Base-by-base conservation (phyloP, 495 filamentous ascomycete genomes). In the Peziza echinospora region DNA sequence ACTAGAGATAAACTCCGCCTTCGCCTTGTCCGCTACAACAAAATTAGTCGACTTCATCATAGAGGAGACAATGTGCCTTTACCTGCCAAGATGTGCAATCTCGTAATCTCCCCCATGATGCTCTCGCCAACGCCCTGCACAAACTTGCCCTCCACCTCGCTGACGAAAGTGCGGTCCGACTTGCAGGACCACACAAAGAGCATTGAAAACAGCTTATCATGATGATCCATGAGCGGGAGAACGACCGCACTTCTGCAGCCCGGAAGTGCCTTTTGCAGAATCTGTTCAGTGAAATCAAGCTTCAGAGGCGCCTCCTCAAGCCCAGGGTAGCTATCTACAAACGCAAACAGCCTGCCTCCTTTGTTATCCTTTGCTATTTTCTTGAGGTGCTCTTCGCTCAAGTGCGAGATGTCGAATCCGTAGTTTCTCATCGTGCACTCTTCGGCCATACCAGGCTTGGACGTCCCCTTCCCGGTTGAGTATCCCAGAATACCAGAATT, bases 1-100 rank as follows among this genome's bases (percentile, higher is more conserved):
- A 9, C 73, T 79, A 0, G 75, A 75, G 24, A 85, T 73, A 46
- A 84, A 76, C 47, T 78, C 77, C 2, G 73, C 70, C 52, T 85
- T 84, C 22, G 71, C 68, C 44, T 62, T 65, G 44, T 75, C 69
- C 9, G 64, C 66, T 16, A 49, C 55, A 49, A n/a, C 10, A 13
- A 21, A 43, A 21, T 24, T 34, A 34, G 26, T 17, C 11, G 60
- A 60, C 10, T 62, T 60, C 4, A 59, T 60, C 25, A 65, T 43
- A 6, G 66, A 61, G 24, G 66, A 63, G 19, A 17, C 9, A 9
- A 6, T 42, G 19, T 9, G 19, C 3, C 13, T 52, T 45, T 51
- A 59, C 56, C 55, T 43, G n/a, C 21, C 41, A 43, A 22, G 21
- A 43, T 43, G 21, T 43, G n/a, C 47, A 55, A 26, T n/a, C 60